Evolutionary conservation across 2,329 filamentous ascomycete species (phyloP), one percentile per base, ranked within the genome.

Genomic region (Epicoccum sorghinum): DNA sequence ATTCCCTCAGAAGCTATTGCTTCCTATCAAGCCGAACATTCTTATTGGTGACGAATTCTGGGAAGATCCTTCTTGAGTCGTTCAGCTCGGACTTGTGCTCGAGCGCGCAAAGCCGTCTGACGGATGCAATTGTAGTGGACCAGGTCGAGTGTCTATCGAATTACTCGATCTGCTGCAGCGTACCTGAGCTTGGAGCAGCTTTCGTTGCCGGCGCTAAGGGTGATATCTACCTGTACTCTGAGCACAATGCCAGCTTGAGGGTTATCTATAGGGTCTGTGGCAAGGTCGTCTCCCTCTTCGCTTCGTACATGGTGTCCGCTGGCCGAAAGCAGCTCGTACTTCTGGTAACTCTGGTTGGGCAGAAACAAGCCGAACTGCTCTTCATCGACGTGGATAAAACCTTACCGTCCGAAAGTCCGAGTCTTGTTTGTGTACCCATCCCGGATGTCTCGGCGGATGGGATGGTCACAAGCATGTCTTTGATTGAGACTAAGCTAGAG

Each of bases 1-100:
- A 75, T n/a, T 70, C 69, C 8, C 83, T 89, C 54, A 83, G 84
- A 50, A 80, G 83, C 38, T 91, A 89, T 65, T 82, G 83, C 23
- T 89, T 90, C 52, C 67, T 89, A 3, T 79, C 79, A 0, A 73
- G 82, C 3, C 69, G 78, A 3, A 70, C 75, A 1, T 66, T 90
- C 3, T 70, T 91, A 14, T 77, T 83, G 3, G 88, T 86, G 0
- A 86, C 82, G 0, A 81, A 82, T 32, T 67, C 68, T 30, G 89
- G 89, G 1, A 80, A 81, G 14, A 67, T 90, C 0, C 76, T 89
- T 4, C 58, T 83, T 0, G 67, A 66, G 36, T 61, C 47, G n/a
- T 46, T 68, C 4, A 25, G 44, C 18, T 41, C 57, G 14, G 30
- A 14, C 4, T 7, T 41, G 30, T 29, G 32, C 12, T 18, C 8